A percentile compares a stretch with the other conserved stretches of the same genome.
phyloP scores from a whole-genome alignment of 202 grass and related monocot genomes.

The Cymbopogon flexuosus region DNA sequence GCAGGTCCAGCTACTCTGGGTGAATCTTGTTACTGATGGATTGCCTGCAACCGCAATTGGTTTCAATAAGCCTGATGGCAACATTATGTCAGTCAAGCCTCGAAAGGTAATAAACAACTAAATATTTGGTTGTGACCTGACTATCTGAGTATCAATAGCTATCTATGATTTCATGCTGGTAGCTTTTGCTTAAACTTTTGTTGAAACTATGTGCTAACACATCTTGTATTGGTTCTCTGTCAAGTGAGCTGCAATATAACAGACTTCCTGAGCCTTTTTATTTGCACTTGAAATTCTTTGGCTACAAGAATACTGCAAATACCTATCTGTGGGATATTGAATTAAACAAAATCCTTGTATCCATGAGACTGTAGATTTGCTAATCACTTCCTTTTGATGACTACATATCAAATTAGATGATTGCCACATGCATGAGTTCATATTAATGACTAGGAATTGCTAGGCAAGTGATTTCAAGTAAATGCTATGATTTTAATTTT shows the following conservation, averaged over 20 bases:
- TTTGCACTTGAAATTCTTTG: neutral
- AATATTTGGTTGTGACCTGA: neutral
- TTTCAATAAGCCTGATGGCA: conserved; percentile 91
- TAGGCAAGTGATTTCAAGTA: neutral
- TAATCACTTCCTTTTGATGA: conserved; percentile 11
- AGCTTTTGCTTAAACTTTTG: neutral
- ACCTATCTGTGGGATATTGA: conserved; percentile 1
- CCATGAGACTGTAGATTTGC: neutral
- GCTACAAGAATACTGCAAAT: neutral
- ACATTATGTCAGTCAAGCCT: conserved; percentile 87
- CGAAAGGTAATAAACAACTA: conserved; percentile 60
- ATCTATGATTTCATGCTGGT: conserved; percentile 19
- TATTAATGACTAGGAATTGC: conserved; percentile 16
- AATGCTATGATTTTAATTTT: conserved; percentile 11
- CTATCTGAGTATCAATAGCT: conserved; percentile 6
- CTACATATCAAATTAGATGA: neutral
- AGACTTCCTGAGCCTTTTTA: neutral
- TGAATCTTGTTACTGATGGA: conserved; percentile 98
- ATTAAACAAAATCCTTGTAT: neutral
- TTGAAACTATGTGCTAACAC: neutral
- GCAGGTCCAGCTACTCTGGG: conserved; percentile 96
- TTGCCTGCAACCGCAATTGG: conserved; percentile 98
- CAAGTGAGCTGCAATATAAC: neutral
- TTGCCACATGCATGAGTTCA: neutral
- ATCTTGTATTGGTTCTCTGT: neutral